A percentile compares a stretch with the other conserved stretches of the same genome.
These are phyloP conservation scores for Acorus calamus DNA, from an alignment of 106 monocot genomes.

Conservation along the genomic window DNA sequence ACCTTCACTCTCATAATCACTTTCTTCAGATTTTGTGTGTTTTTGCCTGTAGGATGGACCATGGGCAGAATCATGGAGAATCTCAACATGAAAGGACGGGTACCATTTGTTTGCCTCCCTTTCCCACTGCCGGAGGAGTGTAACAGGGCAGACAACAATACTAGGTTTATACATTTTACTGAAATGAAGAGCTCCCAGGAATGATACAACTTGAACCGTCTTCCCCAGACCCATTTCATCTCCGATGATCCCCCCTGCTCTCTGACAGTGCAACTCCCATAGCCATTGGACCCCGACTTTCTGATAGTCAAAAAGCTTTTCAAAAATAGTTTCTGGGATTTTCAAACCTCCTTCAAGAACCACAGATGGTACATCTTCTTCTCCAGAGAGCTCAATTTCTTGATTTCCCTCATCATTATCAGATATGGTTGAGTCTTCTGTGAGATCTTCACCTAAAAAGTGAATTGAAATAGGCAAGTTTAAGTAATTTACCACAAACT, in stretches of 20 bases:
- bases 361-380: slow-evolving; percentile 21
- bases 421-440: slow-evolving; percentile 9
- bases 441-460: slow-evolving; percentile 31
- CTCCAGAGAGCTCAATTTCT: slow-evolving; percentile 16
- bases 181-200: slow-evolving; percentile 79
- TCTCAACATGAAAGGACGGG: slow-evolving; percentile 75
- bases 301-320: slow-evolving; percentile 90
- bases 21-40: slow-evolving; percentile 21
- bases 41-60: slow-evolving; percentile 8
- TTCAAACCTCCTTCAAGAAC: slow-evolving; percentile 85
- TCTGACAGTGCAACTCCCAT: slow-evolving; percentile 97
- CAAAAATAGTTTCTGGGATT: slow-evolving; percentile 55
- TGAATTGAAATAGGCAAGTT: background rate
- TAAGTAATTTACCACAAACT: no score
- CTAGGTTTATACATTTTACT: slow-evolving; percentile 85
- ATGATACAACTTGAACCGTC: slow-evolving; percentile 79
- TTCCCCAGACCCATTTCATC: slow-evolving; percentile 99
- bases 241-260: slow-evolving; percentile 92
- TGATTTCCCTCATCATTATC: slow-evolving; percentile 38
- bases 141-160: slow-evolving; percentile 86
- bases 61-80: slow-evolving; percentile 86
- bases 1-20: slow-evolving; percentile 55
- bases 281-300: slow-evolving; percentile 96
- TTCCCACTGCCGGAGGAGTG: slow-evolving; percentile 84
- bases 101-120: slow-evolving; percentile 83